Conservation (phyloP, 495 filamentous ascomycete species). For the Xylaria intraflava region DNA sequence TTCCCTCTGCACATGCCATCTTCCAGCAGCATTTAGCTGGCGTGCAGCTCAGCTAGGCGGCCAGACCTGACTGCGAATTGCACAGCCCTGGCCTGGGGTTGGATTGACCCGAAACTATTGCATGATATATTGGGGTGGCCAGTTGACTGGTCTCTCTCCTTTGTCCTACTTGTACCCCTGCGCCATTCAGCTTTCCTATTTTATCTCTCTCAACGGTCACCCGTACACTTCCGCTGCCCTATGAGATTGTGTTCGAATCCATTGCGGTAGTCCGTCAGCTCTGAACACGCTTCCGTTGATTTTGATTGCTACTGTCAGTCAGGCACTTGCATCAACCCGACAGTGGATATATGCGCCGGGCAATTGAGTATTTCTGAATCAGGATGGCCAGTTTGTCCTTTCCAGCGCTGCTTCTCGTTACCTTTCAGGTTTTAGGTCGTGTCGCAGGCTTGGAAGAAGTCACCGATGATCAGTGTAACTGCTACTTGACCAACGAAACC, state of each 20-base stretch:
- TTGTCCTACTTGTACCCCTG: slow-evolving; percentile 10
- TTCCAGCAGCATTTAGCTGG: background rate
- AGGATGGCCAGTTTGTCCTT: slow-evolving; percentile 2
- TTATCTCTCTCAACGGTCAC: background rate
- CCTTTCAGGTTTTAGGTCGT: background rate
- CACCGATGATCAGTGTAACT: slow-evolving; percentile 33
- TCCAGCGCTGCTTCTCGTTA: slow-evolving; percentile 10
- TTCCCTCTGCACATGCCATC: background rate
- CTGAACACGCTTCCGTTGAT: background rate
- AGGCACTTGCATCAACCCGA: background rate
- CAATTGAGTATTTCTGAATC: background rate
- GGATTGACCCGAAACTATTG: slow-evolving; percentile 10
- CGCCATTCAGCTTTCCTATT: slow-evolving; percentile 6
- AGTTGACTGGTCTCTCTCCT: slow-evolving; percentile 9
- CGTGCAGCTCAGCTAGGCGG: background rate
- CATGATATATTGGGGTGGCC: slow-evolving; percentile 9
- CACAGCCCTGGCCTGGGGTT: slow-evolving; percentile 1
- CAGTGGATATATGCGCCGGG: background rate
- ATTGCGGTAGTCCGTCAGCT: background rate
- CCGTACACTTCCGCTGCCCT: background rate
- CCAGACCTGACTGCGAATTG: background rate
- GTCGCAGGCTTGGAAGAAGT: slow-evolving; percentile 10
- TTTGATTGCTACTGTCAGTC: background rate
- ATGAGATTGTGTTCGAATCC: background rate
- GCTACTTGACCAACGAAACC: slow-evolving; percentile 43